Evolutionary conservation across 352 stramenopile species (phyloP).

Genomic region (Phytophthora podocarpi): DNA sequence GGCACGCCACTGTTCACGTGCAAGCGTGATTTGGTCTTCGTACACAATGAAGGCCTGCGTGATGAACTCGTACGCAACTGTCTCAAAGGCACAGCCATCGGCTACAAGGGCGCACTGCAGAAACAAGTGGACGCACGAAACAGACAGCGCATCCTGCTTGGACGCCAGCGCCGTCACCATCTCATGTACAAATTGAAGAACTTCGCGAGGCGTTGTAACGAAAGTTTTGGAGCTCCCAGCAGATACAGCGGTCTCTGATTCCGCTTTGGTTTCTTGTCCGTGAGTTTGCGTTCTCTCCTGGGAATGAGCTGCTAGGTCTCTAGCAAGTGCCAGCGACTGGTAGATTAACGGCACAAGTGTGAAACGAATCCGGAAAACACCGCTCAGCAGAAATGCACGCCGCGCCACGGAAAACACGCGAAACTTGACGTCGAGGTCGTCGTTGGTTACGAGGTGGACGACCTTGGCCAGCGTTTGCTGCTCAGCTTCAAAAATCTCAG

Average conservation of each 20-base stretch:
- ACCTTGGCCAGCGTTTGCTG: constrained; percentile 93
- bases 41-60: constrained; percentile 96
- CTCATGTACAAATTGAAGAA: constrained; percentile 98
- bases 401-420: constrained; percentile 67
- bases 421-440: constrained; percentile 67
- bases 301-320: constrained; percentile 34
- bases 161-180: constrained; percentile 93
- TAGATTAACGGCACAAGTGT: constrained; percentile 96
- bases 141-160: constrained; percentile 72
- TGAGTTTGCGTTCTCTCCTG: constrained; percentile 23
- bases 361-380: constrained; percentile 87
- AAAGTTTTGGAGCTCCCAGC: constrained; percentile 2
- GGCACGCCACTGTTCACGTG: constrained; percentile 87
- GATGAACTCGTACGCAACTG: constrained; percentile 98
- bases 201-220: constrained; percentile 86
- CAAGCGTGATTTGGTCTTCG: constrained; percentile 96
- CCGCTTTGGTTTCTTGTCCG: constrained; percentile 15
- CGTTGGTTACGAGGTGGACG: constrained; percentile 91
- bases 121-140: constrained; percentile 93
- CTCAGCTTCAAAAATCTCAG: constrained; percentile 81
- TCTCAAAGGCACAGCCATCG: constrained; percentile 81
- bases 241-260: background rate
- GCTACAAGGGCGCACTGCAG: constrained; percentile 93
- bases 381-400: constrained; percentile 84
- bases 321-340: constrained; percentile 83